These are phyloP conservation scores for Leucosporidium creatinivorum DNA, from an alignment of 768 basidiomycete species.

Conservation along the genomic window DNA sequence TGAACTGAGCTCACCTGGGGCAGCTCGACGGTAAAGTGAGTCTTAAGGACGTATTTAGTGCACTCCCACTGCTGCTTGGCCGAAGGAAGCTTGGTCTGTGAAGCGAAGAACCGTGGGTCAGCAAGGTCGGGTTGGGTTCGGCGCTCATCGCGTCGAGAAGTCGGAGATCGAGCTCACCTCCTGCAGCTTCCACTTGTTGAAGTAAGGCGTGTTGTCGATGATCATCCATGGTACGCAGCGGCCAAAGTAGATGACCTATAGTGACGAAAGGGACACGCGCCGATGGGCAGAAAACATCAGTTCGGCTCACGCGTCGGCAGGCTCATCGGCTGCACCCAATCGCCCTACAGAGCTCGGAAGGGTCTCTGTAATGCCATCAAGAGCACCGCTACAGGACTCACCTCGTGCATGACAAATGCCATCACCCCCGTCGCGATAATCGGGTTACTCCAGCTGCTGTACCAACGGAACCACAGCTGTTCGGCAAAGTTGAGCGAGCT, in stretches of 20 bases:
- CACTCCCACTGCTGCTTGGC: slow-evolving; percentile 83
- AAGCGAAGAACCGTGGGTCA: neutral
- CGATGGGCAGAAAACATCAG: neutral
- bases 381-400: slow-evolving; percentile 43
- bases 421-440: slow-evolving; percentile 84
- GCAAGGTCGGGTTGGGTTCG: neutral
- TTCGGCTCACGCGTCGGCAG: neutral
- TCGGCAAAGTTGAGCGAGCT: neutral
- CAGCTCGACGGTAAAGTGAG: slow-evolving; percentile 89
- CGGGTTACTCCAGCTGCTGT: slow-evolving; percentile 77
- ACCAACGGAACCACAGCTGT: slow-evolving; percentile 67
- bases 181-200: slow-evolving; percentile 87
- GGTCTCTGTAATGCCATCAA: too few species aligned
- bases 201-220: slow-evolving; percentile 86
- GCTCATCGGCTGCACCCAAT: neutral
- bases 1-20: slow-evolving; percentile 65
- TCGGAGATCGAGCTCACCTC: slow-evolving; percentile 46
- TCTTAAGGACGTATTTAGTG: slow-evolving; percentile 83
- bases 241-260: slow-evolving; percentile 77
- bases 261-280: neutral
- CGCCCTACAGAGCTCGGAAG: neutral
- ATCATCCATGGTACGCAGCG: slow-evolving; percentile 91
- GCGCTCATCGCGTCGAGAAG: neutral
- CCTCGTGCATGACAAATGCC: slow-evolving; percentile 89
- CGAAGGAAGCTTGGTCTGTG: slow-evolving; percentile 62